Conservation (phyloP, 2,329 filamentous ascomycete genomes). For the Leptographium radiaticola region DNA sequence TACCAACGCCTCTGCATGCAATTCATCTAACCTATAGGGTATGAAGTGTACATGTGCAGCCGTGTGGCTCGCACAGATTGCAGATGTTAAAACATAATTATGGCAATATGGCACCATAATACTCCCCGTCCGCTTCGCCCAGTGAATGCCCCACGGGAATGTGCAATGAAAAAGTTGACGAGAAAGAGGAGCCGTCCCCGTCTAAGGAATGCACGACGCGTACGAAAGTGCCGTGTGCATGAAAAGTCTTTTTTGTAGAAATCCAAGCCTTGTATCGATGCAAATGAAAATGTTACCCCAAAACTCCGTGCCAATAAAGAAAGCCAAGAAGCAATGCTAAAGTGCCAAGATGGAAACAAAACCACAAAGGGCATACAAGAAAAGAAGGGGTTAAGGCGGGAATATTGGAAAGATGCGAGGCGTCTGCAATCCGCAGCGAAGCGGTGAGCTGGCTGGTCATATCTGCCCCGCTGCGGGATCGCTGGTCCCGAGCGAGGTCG, state of each 20-base stretch:
- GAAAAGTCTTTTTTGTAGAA: neutral
- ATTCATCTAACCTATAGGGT: too few relatives aligned
- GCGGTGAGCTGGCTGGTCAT: too few relatives aligned
- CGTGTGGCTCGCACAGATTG: too few relatives aligned
- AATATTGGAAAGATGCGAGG: neutral
- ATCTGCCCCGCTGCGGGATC: too few relatives aligned
- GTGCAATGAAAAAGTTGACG: neutral
- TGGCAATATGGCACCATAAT: too few relatives aligned
- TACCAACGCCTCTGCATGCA: too few relatives aligned
- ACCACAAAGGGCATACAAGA: neutral
- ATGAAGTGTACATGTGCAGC: too few relatives aligned
- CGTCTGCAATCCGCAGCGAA: neutral
- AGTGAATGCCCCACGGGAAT: neutral
- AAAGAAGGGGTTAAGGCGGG: neutral
- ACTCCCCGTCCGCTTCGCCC: neutral
- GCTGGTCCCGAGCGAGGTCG: too few relatives aligned
- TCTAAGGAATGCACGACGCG: neutral
- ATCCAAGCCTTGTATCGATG: neutral
- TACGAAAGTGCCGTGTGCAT: neutral
- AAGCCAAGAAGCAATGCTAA: neutral
- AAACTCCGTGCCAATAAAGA: slow-evolving; percentile 1
- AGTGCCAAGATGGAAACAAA: neutral
- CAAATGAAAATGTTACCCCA: neutral
- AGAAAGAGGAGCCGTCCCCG: neutral
- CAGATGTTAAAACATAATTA: too few relatives aligned